Evolutionary conservation across 228 moss, liverwort and hornwort genomes (phyloP), one percentile per base, ranked within the genome.

Genomic region (Sphagnum magellanicum): DNA sequence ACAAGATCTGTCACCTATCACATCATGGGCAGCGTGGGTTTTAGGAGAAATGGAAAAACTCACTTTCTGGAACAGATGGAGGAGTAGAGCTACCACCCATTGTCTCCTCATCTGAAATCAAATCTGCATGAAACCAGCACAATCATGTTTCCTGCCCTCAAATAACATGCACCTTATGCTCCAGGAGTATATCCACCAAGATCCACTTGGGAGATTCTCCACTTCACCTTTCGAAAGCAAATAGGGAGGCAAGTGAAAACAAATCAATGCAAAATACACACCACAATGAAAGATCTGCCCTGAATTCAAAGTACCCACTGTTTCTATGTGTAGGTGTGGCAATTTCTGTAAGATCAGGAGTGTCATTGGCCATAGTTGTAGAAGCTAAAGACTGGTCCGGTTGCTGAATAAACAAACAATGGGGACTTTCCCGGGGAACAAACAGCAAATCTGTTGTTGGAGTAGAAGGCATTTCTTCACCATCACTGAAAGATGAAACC

Each of bases 371-470:
- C 5, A 75, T 66, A 6, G 64, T 70, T 9, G 81, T 59, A 6
- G 78, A 48, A 5, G 75, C 46, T 14, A 68, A 75, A 49, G 67
- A 67, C 71, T 79, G 84, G 48, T 84, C 88, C n/a, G 82, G 13
- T 65, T 78, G 88, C 50, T 84, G 75, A 46, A 88, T 82, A 64
- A 88, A 84, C 64, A 88, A 64, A 5, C 84, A 84, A 47, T 84
- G 81, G 10, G 88, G 88, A 63, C 84, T 84, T 61, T 88, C 88
- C 10, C 88, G 78, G 7, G 88, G 88, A 55, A 84, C 78, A 82
- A 88, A 88, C 61, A 88, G 32, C 63, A 88, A 84, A 73, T 88
- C 88, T 61, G 88, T 84, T 67, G 78, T 88, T 4, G 88, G 88
- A 12, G 74, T 84, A 49, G 71, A 75, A 3, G 84, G 78, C 10